phyloP scores from a whole-genome alignment of 352 stramenopile species.

The Pythium brachiatum region DNA sequence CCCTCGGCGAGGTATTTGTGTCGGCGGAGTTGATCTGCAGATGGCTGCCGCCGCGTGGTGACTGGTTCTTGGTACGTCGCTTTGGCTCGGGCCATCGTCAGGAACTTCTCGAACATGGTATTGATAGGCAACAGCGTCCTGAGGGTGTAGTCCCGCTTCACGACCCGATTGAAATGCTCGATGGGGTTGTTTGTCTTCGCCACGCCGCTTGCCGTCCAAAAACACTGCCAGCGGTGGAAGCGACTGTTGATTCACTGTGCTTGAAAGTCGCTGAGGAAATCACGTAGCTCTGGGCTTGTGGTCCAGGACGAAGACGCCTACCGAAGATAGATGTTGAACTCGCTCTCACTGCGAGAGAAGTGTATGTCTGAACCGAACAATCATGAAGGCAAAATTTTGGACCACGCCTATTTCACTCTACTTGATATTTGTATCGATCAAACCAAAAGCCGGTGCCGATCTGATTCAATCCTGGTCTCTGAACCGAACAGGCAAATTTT shows the following conservation, averaged over 20 bases:
- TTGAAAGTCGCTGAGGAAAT: conserved; percentile 2
- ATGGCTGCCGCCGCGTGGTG: neutral
- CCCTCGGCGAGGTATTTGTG: neutral
- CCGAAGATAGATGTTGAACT: too few species aligned
- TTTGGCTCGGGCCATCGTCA: neutral
- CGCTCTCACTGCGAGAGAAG: too few species aligned
- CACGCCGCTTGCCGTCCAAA: conserved; percentile 1
- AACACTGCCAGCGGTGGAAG: conserved; percentile 15
- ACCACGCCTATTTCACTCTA: too few species aligned
- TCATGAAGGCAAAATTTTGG: too few species aligned
- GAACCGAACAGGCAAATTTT: too few species aligned
- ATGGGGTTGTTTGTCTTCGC: conserved; percentile 25
- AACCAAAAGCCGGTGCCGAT: too few species aligned
- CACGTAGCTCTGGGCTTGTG: too few species aligned
- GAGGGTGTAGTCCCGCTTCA: neutral
- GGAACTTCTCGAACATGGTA: neutral
- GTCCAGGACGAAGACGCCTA: too few species aligned
- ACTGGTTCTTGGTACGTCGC: neutral
- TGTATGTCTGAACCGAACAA: too few species aligned
- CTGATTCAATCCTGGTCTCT: too few species aligned
- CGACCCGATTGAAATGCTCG: conserved; percentile 3
- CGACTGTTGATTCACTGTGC: conserved; percentile 1
- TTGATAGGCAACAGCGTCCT: neutral
- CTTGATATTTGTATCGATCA: too few species aligned
- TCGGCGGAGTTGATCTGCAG: neutral